Conservation (phyloP, 1,284 basidiomycete genomes). For the Puccinia polysora region DNA sequence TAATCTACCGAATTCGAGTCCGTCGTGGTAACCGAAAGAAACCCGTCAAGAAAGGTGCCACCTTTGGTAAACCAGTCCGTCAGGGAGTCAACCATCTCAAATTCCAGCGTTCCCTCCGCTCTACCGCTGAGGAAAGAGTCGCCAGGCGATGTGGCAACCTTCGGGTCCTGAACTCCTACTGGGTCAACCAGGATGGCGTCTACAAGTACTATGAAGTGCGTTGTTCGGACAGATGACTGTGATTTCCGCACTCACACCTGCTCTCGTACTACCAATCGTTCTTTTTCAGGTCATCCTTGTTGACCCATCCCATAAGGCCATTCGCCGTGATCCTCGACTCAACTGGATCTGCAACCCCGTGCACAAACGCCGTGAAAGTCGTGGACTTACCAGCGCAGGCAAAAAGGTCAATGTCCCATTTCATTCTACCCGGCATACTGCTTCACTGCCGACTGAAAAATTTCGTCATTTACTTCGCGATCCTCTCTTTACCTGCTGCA, state of each 20-base stretch:
- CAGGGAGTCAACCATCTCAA: slow-evolving; percentile 99
- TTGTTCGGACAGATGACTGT: slow-evolving; percentile 61
- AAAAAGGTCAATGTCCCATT: slow-evolving; percentile 61
- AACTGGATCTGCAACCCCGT: slow-evolving; percentile 99
- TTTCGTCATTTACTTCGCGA: slow-evolving; percentile 13
- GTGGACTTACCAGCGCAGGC: slow-evolving; percentile 92
- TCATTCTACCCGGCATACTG: too few relatives aligned
- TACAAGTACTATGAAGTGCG: slow-evolving; percentile 42
- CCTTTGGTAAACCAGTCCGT: slow-evolving; percentile 97
- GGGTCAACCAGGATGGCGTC: slow-evolving; percentile 77
- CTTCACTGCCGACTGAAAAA: slow-evolving; percentile 1
- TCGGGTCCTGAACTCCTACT: slow-evolving; percentile 89
- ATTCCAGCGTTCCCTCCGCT: slow-evolving; percentile 87
- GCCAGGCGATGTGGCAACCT: slow-evolving; percentile 93
- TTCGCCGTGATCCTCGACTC: slow-evolving; percentile 91
- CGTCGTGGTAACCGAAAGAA: slow-evolving; percentile 99
- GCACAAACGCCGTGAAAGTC: slow-evolving; percentile 96
- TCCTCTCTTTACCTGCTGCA: slow-evolving; percentile 49
- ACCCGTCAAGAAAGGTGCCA: slow-evolving; percentile 96
- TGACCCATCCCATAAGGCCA: slow-evolving; percentile 80
- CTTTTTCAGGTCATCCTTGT: slow-evolving; percentile 88
- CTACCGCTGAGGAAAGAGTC: slow-evolving; percentile 96
- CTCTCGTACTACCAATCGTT: slow-evolving; percentile 60
- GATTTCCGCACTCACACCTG: slow-evolving; percentile 65
- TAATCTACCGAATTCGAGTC: slow-evolving; percentile 95